Evolutionary conservation across 2,329 filamentous ascomycete species (phyloP), one percentile per base, ranked within the genome.

Genomic region (Corynespora cassiicola): DNA sequence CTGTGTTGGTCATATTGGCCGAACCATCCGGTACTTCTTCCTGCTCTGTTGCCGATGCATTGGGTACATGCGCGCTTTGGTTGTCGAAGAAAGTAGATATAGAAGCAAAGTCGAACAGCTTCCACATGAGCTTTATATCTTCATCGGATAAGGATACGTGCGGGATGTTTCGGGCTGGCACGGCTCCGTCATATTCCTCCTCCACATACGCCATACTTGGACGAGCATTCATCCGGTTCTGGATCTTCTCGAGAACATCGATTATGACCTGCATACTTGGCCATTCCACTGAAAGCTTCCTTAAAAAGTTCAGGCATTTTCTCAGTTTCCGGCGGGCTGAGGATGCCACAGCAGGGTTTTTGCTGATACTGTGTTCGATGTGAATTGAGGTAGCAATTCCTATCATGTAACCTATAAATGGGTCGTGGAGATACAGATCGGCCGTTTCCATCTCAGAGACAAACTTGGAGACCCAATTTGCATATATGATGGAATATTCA

Each of bases 381-480:
- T 42, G 39, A 16, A 42, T 38, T 7, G 39, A 42, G 14, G 39
- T 34, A 19, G 39, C 39, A 20, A 42, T 42, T 30, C 33, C 39
- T 23, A 42, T 30, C 11, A 42, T 17, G 16, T 42, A 34, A 33
- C 39, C 39, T 15, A 42, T 14, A 17, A 42, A 42, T 7, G 39
- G 39, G 29, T 42, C 39, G 14, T 38, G 33, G 9, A 42, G 18
- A 22, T 30, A 23, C 24, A 42, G 12, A 4, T 19, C n/a, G 23
- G 39, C 39, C 12, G 33, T 30, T 14, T 42, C 33, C 34, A 38
- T 38, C 16, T 42, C 16, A 17, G 33, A 34, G 34, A 42, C 28
- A 7, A 42, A 29, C 19, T 29, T 42, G 19, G 26, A 37, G 1
- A 42, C 39, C 39, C 39, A 42, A 24, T 42, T 42, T 2, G 34